Percentiles rank a stretch among this genome's conserved stretches.
These are phyloP conservation scores for Podila horticola DNA, from an alignment of 192 early-diverging fungal species.

Conservation along the genomic window DNA sequence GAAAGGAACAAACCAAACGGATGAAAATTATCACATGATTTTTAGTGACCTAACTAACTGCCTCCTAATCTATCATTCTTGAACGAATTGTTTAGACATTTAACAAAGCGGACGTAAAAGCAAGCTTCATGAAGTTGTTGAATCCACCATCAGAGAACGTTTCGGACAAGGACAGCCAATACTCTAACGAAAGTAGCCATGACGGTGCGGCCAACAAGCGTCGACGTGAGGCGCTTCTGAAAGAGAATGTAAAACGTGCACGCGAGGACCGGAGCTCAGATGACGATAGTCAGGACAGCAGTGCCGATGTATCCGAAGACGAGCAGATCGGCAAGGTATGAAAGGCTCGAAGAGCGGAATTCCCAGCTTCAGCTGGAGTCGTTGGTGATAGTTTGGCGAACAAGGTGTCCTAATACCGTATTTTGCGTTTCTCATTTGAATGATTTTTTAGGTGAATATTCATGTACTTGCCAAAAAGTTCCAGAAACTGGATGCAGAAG, in stretches of 20 bases:
- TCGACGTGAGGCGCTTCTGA: constrained; percentile 12
- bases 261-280: constrained; percentile 39
- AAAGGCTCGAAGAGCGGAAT: neutral
- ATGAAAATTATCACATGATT: neutral
- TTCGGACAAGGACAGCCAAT: constrained; percentile 8
- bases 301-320: constrained; percentile 16
- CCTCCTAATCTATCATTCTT: too few species aligned
- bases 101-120: constrained; percentile 35
- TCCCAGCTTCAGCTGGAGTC: neutral
- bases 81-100: constrained; percentile 21
- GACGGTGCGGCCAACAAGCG: constrained; percentile 31
- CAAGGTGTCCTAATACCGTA: too few species aligned
- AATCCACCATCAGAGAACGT: constrained; percentile 27
- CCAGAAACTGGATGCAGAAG: constrained; percentile 43
- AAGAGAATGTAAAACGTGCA: constrained; percentile 30
- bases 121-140: constrained; percentile 39
- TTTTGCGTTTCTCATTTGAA: neutral
- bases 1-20: too few species aligned
- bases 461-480: constrained; percentile 52
- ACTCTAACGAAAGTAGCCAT: constrained; percentile 10
- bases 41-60: too few species aligned
- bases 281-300: constrained; percentile 30
- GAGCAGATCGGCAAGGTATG: constrained; percentile 32
- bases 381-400: too few species aligned
- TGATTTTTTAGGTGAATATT: constrained; percentile 38